phyloP scores from a whole-genome alignment of 2,329 filamentous ascomycete genomes.

The Pseudogymnoascus sp. region DNA sequence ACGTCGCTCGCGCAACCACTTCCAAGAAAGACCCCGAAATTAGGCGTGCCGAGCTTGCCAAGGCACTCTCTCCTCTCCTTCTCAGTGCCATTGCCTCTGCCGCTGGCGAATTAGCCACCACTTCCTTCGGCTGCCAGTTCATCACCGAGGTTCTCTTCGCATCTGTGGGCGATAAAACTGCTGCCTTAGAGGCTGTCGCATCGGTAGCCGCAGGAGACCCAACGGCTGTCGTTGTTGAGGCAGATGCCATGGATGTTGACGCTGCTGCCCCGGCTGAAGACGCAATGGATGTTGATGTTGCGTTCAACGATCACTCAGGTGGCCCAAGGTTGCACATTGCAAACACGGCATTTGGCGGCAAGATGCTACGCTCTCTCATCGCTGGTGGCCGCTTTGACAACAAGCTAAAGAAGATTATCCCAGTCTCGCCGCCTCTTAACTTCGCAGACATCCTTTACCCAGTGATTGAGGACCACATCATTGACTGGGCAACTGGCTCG shows the following conservation, averaged over 20 bases:
- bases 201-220: constrained; percentile 51
- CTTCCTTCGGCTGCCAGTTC: constrained; percentile 79
- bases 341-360: constrained; percentile 55
- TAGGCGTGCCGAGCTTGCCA: constrained; percentile 67
- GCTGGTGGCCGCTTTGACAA: constrained; percentile 82
- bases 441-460: constrained; percentile 80
- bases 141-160: constrained; percentile 74
- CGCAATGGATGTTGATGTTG: constrained; percentile 8
- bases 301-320: constrained; percentile 19
- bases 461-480: constrained; percentile 63
- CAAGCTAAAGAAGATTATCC: constrained; percentile 58
- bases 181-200: constrained; percentile 64
- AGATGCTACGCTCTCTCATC: constrained; percentile 85
- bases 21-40: constrained; percentile 84
- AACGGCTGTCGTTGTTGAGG: constrained; percentile 24
- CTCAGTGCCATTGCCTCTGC: constrained; percentile 64
- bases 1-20: constrained; percentile 69
- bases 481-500: constrained; percentile 77
- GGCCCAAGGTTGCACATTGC: constrained; percentile 45
- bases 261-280: not conserved
- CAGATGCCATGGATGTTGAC: constrained; percentile 32
- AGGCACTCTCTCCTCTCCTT: constrained; percentile 64
- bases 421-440: constrained; percentile 64
- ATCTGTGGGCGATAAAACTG: constrained; percentile 65
- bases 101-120: constrained; percentile 59